A percentile compares a stretch with the other conserved stretches of the same genome.
These are phyloP conservation scores for Suillus paluster DNA, from an alignment of 768 basidiomycete species.

Conservation along the genomic window DNA sequence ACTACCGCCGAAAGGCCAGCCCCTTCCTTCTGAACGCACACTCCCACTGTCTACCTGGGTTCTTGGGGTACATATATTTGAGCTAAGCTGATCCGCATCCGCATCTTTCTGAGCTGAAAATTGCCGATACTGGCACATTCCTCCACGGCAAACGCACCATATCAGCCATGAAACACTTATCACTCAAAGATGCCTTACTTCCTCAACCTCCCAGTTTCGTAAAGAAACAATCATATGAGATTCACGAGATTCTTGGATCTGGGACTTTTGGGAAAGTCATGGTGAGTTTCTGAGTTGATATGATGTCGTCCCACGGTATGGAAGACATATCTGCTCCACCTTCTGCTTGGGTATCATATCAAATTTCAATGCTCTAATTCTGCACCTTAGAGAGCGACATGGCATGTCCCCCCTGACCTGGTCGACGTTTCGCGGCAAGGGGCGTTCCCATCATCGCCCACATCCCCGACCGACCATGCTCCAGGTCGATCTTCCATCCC, in stretches of 20 bases:
- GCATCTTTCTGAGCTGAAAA: neutral
- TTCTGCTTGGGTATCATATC: neutral
- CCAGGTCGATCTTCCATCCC: conserved; percentile 32
- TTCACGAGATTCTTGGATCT: conserved; percentile 73
- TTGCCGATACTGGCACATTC: too few relatives aligned
- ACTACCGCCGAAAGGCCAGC: too few relatives aligned
- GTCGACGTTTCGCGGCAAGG: conserved; percentile 59
- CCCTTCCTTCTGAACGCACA: neutral
- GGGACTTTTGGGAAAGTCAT: conserved; percentile 94
- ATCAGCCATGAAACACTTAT: conserved; percentile 36
- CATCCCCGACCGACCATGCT: conserved; percentile 23
- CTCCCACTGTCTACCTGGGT: too few relatives aligned
- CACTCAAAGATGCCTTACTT: conserved; percentile 62
- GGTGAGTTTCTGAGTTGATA: conserved; percentile 47
- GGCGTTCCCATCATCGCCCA: conserved; percentile 46
- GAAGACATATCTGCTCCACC: neutral
- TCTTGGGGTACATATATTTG: neutral
- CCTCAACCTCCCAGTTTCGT: conserved; percentile 84
- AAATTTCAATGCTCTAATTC: neutral
- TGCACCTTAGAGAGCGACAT: conserved; percentile 64
- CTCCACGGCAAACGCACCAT: neutral
- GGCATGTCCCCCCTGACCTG: conserved; percentile 73
- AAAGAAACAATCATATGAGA: conserved; percentile 85
- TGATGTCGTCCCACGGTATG: neutral
- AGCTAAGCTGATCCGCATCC: neutral